These are phyloP conservation scores for Fusarium illudens DNA, from an alignment of 2,329 filamentous ascomycete species.

Conservation along the genomic window DNA sequence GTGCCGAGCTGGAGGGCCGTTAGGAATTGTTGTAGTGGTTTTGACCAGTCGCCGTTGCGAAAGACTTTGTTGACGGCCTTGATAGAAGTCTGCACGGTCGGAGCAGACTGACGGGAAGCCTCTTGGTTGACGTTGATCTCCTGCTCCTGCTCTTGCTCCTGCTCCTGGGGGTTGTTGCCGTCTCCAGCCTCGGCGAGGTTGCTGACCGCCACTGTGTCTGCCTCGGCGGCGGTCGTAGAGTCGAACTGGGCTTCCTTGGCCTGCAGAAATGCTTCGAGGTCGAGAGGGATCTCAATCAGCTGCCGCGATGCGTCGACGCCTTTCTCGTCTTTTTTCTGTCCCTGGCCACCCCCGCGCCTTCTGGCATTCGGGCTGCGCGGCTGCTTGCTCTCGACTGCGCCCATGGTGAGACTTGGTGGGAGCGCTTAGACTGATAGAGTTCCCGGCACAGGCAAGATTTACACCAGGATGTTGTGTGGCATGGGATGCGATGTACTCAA, in stretches of 20 bases:
- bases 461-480: conserved; percentile 1
- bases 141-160: conserved; percentile 4
- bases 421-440: not conserved
- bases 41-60: conserved; percentile 28
- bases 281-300: conserved; percentile 24
- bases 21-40: conserved; percentile 20
- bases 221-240: conserved; percentile 12
- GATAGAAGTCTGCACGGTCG: conserved; percentile 19
- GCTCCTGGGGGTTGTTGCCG: conserved; percentile 5
- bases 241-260: conserved; percentile 21
- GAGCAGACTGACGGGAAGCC: conserved; percentile 1
- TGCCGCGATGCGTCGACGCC: conserved; percentile 8
- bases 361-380: conserved; percentile 11
- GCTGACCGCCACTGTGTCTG: not conserved
- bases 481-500: conserved; percentile 6
- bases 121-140: not conserved
- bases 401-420: conserved; percentile 25
- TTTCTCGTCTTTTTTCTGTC: not conserved
- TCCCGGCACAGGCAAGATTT: not conserved
- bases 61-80: conserved; percentile 24
- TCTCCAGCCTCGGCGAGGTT: conserved; percentile 13
- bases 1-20: conserved; percentile 22
- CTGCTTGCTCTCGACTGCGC: conserved; percentile 21
- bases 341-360: conserved; percentile 12
- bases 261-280: conserved; percentile 14